Percentiles rank a stretch among this genome's conserved stretches.
Conservation (phyloP, 129 eudicot species). For the Erigeron canadensis region DNA sequence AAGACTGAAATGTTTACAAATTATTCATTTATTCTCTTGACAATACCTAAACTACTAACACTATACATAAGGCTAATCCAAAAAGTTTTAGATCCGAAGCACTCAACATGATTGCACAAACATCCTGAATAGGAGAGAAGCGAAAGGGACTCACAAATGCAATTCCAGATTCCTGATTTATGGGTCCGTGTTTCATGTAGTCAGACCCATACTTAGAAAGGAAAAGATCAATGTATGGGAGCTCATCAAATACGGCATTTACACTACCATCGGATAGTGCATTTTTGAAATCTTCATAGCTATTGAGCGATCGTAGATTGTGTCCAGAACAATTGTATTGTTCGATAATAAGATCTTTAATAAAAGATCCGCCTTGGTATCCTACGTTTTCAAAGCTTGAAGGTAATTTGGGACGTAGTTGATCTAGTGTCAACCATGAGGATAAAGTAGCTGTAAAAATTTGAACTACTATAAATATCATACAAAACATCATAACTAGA, state of each 20-base stretch:
- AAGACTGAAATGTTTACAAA: too few species aligned
- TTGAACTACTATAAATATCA: conserved; percentile 19
- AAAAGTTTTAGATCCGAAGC: too few species aligned
- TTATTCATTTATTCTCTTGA: too few species aligned
- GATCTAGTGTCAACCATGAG: conserved; percentile 23
- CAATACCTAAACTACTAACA: too few species aligned
- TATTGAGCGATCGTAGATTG: background rate
- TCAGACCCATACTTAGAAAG: background rate
- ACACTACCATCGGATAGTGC: background rate
- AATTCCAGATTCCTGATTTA: background rate
- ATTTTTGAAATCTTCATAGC: conserved; percentile 11
- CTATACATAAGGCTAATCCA: too few species aligned
- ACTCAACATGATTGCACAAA: too few species aligned
- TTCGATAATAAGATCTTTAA: background rate
- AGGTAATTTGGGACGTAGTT: conserved; percentile 23
- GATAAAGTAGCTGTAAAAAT: conserved; percentile 21
- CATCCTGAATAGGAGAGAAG: background rate
- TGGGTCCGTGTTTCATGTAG: background rate
- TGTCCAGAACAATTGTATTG: background rate
- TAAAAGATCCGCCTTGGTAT: conserved; percentile 9
- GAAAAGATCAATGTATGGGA: too few species aligned
- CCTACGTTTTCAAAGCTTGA: background rate
- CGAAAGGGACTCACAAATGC: background rate
- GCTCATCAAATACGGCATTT: background rate
- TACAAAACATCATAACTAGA: conserved; percentile 23